A percentile compares a stretch with the other conserved stretches of the same genome.
Conservation (phyloP, 495 filamentous ascomycete species). For the Daldinia vernicosa region DNA sequence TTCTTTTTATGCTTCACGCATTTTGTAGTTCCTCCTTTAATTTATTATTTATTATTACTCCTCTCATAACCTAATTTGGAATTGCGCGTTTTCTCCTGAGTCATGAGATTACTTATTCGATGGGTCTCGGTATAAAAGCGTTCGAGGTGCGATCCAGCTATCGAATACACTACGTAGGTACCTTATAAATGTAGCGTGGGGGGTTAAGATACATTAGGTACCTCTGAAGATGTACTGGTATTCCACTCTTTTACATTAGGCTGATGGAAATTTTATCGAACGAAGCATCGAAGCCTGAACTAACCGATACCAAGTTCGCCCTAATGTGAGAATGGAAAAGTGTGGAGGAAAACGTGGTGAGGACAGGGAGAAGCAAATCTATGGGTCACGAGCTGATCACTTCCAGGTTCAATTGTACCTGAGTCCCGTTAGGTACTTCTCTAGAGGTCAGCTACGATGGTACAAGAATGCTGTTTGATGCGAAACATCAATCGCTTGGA, state of each 20-base stretch:
- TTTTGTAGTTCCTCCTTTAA: background rate
- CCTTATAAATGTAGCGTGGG: constrained; percentile 1
- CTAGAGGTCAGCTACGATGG: constrained; percentile 3
- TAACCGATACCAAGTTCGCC: constrained; percentile 31
- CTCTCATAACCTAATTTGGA: background rate
- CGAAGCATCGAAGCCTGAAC: constrained; percentile 42
- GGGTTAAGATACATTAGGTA: constrained; percentile 8
- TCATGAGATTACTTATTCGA: constrained; percentile 4
- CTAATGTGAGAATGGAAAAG: constrained; percentile 31
- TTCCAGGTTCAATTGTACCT: constrained; percentile 23
- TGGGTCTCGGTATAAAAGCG: constrained; percentile 24
- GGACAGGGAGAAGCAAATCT: constrained; percentile 23
- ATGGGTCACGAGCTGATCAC: constrained; percentile 40
- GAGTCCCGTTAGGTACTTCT: constrained; percentile 8
- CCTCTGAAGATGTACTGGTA: background rate
- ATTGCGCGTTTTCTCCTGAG: background rate
- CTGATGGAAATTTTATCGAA: constrained; percentile 41
- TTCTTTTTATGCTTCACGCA: background rate
- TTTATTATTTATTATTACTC: background rate
- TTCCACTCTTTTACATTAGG: constrained; percentile 38
- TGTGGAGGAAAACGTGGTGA: constrained; percentile 41
- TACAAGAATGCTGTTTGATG: background rate
- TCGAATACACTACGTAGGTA: background rate
- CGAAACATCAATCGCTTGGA: constrained; percentile 20
- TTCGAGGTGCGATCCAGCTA: constrained; percentile 2